phyloP scores from a whole-genome alignment of 2,329 filamentous ascomycete species.

The Arachnopeziza araneosa region DNA sequence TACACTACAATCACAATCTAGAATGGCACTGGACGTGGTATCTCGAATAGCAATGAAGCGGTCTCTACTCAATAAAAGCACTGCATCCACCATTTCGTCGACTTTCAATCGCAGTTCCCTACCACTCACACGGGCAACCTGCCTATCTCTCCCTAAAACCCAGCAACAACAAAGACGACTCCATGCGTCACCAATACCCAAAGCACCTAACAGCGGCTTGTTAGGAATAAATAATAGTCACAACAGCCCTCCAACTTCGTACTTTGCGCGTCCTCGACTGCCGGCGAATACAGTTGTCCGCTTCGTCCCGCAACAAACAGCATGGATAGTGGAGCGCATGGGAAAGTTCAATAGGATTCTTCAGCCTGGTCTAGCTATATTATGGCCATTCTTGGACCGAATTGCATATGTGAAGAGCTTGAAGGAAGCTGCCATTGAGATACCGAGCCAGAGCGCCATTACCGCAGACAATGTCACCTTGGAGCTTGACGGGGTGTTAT shows the following conservation, averaged over 20 bases:
- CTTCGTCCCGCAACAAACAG: constrained; percentile 98
- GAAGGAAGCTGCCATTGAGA: constrained; percentile 95
- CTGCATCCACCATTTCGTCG: constrained; percentile 11
- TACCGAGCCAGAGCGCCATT: constrained; percentile 94
- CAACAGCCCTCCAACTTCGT: constrained; percentile 54
- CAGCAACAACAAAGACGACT: constrained; percentile 25
- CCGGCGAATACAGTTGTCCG: constrained; percentile 93
- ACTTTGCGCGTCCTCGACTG: constrained; percentile 69
- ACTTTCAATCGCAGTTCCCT: constrained; percentile 11
- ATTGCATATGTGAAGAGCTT: constrained; percentile 97
- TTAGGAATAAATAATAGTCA: constrained; percentile 30
- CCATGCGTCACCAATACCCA: constrained; percentile 18
- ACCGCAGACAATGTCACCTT: constrained; percentile 97
- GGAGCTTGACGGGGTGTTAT: constrained; percentile 91
- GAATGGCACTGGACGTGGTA: constrained; percentile 21
- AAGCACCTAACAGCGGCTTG: constrained; percentile 25
- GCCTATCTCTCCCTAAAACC: constrained; percentile 13
- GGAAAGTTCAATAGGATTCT: constrained; percentile 93
- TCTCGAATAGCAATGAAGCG: constrained; percentile 20
- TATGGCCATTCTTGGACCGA: constrained; percentile 86
- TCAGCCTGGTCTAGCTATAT: constrained; percentile 81
- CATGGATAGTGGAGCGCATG: constrained; percentile 99
- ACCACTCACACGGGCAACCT: constrained; percentile 17
- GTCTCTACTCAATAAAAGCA: constrained; percentile 17
- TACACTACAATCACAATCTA: not conserved